phyloP scores from a whole-genome alignment of 2,329 filamentous ascomycete species.

The Colletotrichum simmondsii region DNA sequence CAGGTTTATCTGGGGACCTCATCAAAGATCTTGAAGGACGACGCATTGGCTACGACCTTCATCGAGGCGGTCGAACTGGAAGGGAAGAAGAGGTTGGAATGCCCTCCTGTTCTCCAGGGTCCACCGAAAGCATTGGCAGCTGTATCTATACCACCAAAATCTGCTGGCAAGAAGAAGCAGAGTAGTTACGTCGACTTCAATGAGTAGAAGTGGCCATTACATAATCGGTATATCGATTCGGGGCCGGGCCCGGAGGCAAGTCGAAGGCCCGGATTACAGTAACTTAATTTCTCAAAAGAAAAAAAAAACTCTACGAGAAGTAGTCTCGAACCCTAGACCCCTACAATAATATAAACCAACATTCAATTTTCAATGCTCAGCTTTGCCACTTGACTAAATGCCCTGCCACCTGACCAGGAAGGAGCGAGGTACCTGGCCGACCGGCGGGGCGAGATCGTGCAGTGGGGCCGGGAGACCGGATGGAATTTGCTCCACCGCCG shows the following conservation, averaged over 20 bases:
- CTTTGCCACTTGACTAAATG: not conserved
- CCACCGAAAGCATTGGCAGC: constrained; percentile 45
- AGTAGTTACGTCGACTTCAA: not conserved
- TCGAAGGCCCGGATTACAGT: not conserved
- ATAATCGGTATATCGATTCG: not conserved
- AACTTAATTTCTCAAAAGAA: not conserved
- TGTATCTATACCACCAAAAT: not conserved
- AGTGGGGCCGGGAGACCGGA: not conserved
- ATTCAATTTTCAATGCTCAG: not conserved
- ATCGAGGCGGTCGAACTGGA: not conserved
- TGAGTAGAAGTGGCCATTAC: not conserved
- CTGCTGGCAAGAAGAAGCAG: not conserved
- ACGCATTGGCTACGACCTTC: not conserved
- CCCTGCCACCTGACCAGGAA: not conserved
- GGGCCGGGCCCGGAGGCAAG: not conserved
- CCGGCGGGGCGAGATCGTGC: not conserved
- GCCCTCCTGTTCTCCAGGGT: not conserved
- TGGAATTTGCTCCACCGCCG: not conserved
- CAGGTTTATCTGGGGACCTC: not conserved
- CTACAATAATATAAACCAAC: not conserved
- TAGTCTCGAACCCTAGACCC: not conserved
- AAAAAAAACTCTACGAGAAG: not conserved
- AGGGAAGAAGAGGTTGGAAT: not conserved
- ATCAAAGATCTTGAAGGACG: not conserved
- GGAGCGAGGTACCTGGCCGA: not conserved